phyloP scores from a whole-genome alignment of 177 flowering plant genomes.

The Vitis hybrid region DNA sequence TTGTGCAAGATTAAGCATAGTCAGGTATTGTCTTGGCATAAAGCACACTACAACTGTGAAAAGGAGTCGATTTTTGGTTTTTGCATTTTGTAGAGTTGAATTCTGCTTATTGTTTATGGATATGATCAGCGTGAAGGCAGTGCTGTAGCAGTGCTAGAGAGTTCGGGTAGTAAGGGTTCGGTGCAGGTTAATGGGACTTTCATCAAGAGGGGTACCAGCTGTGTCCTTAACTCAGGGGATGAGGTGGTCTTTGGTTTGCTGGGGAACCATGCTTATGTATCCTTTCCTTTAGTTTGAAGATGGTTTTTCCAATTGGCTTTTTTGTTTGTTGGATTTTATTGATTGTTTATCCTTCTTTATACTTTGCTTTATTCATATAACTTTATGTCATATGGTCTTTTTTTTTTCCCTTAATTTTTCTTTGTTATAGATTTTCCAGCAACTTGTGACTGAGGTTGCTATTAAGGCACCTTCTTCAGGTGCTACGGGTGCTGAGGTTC shows the following conservation, averaged over 20 bases:
- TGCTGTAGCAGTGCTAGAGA: slow-evolving; percentile 64
- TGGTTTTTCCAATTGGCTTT: background rate
- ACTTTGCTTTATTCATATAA: background rate
- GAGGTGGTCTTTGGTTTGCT: slow-evolving; percentile 60
- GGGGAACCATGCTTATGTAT: slow-evolving; percentile 83
- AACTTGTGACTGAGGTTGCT: slow-evolving; percentile 34
- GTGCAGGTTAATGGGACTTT: slow-evolving; percentile 68
- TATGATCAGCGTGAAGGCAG: slow-evolving; percentile 67
- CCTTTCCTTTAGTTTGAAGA: slow-evolving; percentile 33
- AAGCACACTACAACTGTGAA: background rate
- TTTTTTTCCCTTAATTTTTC: slow-evolving; percentile 35
- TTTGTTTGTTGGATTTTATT: background rate
- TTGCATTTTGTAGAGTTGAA: slow-evolving; percentile 23
- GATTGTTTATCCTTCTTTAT: background rate
- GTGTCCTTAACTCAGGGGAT: slow-evolving; percentile 76
- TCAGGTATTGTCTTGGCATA: slow-evolving; percentile 45
- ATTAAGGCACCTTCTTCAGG: slow-evolving; percentile 36
- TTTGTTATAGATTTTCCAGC: slow-evolving; percentile 64
- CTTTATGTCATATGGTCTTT: background rate
- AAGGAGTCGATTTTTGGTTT: background rate
- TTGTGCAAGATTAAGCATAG: slow-evolving; percentile 61
- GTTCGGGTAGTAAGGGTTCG: slow-evolving; percentile 75
- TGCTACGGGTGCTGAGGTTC: slow-evolving; percentile 39
- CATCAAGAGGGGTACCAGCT: slow-evolving; percentile 46
- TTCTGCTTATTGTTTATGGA: slow-evolving; percentile 48